Evolutionary conservation across 1,284 basidiomycete genomes (phyloP).

Genomic region (Kalmanozyma brasiliensis): DNA sequence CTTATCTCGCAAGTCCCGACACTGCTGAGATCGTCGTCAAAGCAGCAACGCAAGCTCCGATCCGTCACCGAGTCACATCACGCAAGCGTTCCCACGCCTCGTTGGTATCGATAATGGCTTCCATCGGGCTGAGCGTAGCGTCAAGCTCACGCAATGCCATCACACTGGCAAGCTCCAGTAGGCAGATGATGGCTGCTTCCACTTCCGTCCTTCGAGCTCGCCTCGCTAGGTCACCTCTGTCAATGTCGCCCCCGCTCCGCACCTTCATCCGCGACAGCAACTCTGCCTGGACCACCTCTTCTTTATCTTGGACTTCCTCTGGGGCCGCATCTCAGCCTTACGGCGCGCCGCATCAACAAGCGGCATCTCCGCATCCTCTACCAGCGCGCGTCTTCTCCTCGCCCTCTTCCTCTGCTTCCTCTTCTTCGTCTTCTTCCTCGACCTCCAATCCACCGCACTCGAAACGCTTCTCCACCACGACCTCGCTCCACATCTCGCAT

Average conservation of each 20-base stretch:
- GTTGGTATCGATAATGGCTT: slow-evolving; percentile 15
- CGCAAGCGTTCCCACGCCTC: too few species aligned
- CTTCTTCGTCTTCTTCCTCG: slow-evolving; percentile 12
- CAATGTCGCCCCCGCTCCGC: slow-evolving; percentile 8
- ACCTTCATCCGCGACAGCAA: slow-evolving; percentile 31
- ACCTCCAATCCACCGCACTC: slow-evolving; percentile 16
- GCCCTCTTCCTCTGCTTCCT: slow-evolving; percentile 12
- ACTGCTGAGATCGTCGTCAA: not conserved
- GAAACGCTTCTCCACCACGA: slow-evolving; percentile 41
- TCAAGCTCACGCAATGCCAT: slow-evolving; percentile 23
- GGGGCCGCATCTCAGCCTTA: not conserved
- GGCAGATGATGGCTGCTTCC: slow-evolving; percentile 3
- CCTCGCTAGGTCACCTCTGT: not conserved
- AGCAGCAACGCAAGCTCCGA: too few species aligned
- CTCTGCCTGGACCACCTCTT: slow-evolving; percentile 28
- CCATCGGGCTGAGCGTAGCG: slow-evolving; percentile 22
- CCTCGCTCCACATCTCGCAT: slow-evolving; percentile 35
- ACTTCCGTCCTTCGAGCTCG: slow-evolving; percentile 16
- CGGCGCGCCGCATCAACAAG: slow-evolving; percentile 3
- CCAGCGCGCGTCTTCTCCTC: slow-evolving; percentile 30
- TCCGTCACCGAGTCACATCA: not conserved
- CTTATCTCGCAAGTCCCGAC: not conserved
- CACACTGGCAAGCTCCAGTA: slow-evolving; percentile 4
- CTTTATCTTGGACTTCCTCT: slow-evolving; percentile 27
- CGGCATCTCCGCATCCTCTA: slow-evolving; percentile 18